phyloP scores from a whole-genome alignment of 768 basidiomycete genomes.

The Strobilomyces echinocephalus region DNA sequence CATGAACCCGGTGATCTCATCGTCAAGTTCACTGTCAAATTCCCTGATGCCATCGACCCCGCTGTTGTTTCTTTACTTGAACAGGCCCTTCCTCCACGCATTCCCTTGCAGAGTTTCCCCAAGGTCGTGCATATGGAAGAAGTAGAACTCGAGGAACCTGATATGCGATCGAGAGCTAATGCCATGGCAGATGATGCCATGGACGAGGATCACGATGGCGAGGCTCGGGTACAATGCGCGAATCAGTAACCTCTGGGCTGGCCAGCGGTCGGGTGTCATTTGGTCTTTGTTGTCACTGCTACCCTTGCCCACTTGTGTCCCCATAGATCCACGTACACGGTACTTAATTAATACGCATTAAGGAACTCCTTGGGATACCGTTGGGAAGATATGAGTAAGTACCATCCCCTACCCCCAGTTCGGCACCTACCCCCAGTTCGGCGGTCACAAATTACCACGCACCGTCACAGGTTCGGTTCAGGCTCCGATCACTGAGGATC shows the following conservation, averaged over 20 bases:
- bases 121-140: constrained; percentile 75
- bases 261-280: constrained; percentile 13
- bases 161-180: constrained; percentile 47
- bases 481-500: too few species aligned
- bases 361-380: constrained; percentile 3
- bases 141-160: constrained; percentile 74
- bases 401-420: too few species aligned
- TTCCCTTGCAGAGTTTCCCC: constrained; percentile 58
- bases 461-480: too few species aligned
- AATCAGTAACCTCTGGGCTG: constrained; percentile 55
- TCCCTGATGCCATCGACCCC: constrained; percentile 79
- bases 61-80: constrained; percentile 70
- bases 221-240: constrained; percentile 94
- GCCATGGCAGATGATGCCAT: constrained; percentile 69
- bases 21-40: constrained; percentile 79
- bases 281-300: constrained; percentile 18
- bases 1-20: constrained; percentile 94
- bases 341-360: constrained; percentile 25
- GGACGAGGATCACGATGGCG: constrained; percentile 87
- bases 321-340: constrained; percentile 28
- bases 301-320: constrained; percentile 19
- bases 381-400: not conserved
- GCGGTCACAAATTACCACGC: too few species aligned
- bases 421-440: too few species aligned
- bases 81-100: constrained; percentile 77